These are phyloP conservation scores for Jamesozyma jinghongensis DNA, from an alignment of 805 yeast species.

Conservation along the genomic window DNA sequence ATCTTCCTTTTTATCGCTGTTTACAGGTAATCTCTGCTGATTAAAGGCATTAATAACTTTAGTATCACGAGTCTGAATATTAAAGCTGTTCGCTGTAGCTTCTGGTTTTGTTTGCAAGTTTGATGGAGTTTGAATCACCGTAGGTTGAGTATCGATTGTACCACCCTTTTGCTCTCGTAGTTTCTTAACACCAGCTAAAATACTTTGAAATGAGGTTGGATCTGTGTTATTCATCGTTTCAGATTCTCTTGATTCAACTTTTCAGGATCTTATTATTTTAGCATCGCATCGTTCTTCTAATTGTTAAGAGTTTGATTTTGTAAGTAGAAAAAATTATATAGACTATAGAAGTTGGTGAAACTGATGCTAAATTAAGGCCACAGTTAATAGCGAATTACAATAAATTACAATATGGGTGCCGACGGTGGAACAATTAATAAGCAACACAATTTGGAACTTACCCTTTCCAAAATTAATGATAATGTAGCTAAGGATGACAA, in stretches of 20 bases:
- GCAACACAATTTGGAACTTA: conserved; percentile 36
- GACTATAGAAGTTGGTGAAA: background rate
- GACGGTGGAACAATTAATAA: conserved; percentile 71
- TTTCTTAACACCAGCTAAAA: conserved; percentile 58
- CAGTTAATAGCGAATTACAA: no score
- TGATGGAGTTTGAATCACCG: conserved; percentile 1
- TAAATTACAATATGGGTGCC: conserved; percentile 27
- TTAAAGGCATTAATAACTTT: conserved; percentile 14
- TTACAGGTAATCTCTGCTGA: conserved; percentile 12
- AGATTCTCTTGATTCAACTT: background rate
- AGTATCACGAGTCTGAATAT: background rate
- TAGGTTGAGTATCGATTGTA: conserved; percentile 1
- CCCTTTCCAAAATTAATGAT: conserved; percentile 24
- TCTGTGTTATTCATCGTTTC: conserved; percentile 32
- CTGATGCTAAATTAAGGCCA: no score
- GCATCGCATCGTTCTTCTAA: background rate
- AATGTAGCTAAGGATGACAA: conserved; percentile 12
- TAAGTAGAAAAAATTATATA: background rate
- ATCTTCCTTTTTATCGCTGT: conserved; percentile 9
- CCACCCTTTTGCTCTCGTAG: conserved; percentile 39
- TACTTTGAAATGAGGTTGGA: conserved; percentile 60
- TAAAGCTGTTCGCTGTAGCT: background rate
- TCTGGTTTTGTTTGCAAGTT: background rate
- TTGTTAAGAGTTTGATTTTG: no score
- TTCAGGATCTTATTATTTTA: background rate